Percentiles rank a stretch among this genome's conserved stretches.
These are phyloP conservation scores for Breviolum minutum DNA, from an alignment of 73 alveolate species.

Conservation along the genomic window DNA sequence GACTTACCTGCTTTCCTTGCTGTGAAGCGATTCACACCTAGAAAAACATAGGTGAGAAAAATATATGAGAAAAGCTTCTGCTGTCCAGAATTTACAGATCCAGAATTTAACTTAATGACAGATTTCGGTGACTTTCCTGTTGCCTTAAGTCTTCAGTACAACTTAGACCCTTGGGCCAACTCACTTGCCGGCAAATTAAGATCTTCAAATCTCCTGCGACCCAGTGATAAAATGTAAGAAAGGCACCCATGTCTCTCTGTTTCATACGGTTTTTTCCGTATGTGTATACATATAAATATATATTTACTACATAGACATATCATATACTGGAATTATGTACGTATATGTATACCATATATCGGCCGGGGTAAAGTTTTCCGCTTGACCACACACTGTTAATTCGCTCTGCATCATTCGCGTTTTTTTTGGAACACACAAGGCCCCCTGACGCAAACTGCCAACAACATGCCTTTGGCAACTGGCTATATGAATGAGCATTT, in stretches of 20 bases:
- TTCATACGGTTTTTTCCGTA: too few relatives aligned
- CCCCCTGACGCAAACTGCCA: not conserved
- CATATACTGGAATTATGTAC: too few relatives aligned
- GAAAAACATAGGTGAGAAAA: not conserved
- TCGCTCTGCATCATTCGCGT: not conserved
- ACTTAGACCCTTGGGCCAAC: conserved; percentile 12
- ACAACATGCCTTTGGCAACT: conserved; percentile 10
- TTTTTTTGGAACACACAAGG: not conserved
- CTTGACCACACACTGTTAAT: not conserved
- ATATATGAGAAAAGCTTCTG: not conserved
- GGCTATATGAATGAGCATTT: not conserved
- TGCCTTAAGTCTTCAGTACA: not conserved
- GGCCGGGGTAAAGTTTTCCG: too few relatives aligned
- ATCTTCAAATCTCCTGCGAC: not conserved
- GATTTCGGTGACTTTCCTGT: too few relatives aligned
- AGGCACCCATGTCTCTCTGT: too few relatives aligned
- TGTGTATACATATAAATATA: too few relatives aligned
- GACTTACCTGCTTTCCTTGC: too few relatives aligned
- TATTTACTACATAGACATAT: too few relatives aligned
- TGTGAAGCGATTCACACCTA: too few relatives aligned
- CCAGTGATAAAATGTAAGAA: too few relatives aligned
- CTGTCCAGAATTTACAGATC: not conserved
- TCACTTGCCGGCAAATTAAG: not conserved
- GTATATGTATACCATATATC: too few relatives aligned
- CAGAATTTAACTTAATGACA: not conserved